A percentile compares a stretch with the other conserved stretches of the same genome.
These are phyloP conservation scores for Apiotrichum laibachii DNA, from an alignment of 1,284 basidiomycete genomes.

Conservation along the genomic window DNA sequence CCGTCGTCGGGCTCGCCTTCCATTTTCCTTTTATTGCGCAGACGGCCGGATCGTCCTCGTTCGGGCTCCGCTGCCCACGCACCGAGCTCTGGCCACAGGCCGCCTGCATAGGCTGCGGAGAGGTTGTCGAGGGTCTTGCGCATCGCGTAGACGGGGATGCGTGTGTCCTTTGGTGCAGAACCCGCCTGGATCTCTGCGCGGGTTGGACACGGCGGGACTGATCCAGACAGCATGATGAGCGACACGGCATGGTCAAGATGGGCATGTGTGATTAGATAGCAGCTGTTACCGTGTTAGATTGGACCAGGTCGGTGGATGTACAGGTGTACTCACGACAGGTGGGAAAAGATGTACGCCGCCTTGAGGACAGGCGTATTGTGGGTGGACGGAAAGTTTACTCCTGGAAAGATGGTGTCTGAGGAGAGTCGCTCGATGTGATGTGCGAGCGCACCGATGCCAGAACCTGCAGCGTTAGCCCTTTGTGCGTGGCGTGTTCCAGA, in stretches of 20 bases:
- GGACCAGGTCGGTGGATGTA: not conserved
- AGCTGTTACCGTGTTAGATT: slow-evolving; percentile 24
- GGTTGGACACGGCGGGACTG: slow-evolving; percentile 31
- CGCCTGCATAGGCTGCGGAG: slow-evolving; percentile 41
- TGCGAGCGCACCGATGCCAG: slow-evolving; percentile 46
- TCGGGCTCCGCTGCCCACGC: slow-evolving; percentile 33
- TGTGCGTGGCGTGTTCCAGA: too few relatives aligned
- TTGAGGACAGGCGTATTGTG: slow-evolving; percentile 43
- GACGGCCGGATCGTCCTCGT: slow-evolving; percentile 8
- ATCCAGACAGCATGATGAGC: slow-evolving; percentile 48
- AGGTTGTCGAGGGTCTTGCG: slow-evolving; percentile 39
- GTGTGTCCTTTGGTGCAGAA: slow-evolving; percentile 9
- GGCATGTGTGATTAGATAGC: slow-evolving; percentile 50
- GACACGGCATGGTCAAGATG: slow-evolving; percentile 49
- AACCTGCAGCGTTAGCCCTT: slow-evolving; percentile 28
- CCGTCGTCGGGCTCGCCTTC: slow-evolving; percentile 16
- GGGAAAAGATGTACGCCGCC: slow-evolving; percentile 48
- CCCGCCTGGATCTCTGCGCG: not conserved
- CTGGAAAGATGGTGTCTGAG: slow-evolving; percentile 32
- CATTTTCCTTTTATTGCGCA: slow-evolving; percentile 12
- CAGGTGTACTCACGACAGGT: slow-evolving; percentile 36
- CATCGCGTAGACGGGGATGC: slow-evolving; percentile 43
- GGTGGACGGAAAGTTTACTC: slow-evolving; percentile 32
- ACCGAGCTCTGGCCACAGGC: slow-evolving; percentile 49
- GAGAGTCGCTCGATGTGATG: slow-evolving; percentile 22